Conservation (phyloP, 352 stramenopile species). For the Globisporangium paddicum region DNA sequence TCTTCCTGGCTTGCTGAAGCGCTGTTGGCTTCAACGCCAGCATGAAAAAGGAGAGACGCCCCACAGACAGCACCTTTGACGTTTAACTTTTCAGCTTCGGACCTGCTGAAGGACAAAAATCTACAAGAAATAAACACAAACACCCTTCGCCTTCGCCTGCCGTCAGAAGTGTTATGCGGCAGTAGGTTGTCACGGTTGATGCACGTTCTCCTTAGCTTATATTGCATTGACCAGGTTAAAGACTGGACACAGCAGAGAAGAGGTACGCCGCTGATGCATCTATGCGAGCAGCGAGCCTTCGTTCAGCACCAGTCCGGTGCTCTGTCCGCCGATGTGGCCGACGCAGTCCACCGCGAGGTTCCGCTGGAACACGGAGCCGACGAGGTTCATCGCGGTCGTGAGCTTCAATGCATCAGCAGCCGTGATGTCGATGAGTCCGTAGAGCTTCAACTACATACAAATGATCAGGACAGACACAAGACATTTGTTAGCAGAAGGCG, state of each 20-base stretch:
- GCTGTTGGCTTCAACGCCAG: not conserved
- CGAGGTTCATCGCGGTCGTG: constrained; percentile 52
- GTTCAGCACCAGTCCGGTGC: constrained; percentile 43
- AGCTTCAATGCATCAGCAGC: constrained; percentile 61
- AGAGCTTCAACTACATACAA: constrained; percentile 48
- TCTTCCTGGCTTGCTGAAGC: not conserved
- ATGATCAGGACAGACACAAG: not conserved
- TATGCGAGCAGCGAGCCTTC: constrained; percentile 29
- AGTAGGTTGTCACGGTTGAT: not conserved
- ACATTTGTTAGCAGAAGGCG: not conserved
- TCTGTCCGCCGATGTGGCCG: constrained; percentile 69
- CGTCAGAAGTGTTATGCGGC: too few relatives aligned
- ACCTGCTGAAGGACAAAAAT: not conserved
- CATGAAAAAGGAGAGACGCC: not conserved
- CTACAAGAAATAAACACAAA: constrained; percentile 2
- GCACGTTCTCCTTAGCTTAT: not conserved
- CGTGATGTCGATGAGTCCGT: constrained; percentile 56
- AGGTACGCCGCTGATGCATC: not conserved
- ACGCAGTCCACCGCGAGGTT: constrained; percentile 67
- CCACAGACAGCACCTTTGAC: not conserved
- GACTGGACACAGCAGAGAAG: not conserved
- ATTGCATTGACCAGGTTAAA: not conserved
- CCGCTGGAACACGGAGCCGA: constrained; percentile 57
- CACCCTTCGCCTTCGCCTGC: constrained; percentile 1
- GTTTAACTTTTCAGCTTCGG: constrained; percentile 1